Evolutionary conservation across 1,284 basidiomycete genomes (phyloP).

Genomic region (Boletus smithii): DNA sequence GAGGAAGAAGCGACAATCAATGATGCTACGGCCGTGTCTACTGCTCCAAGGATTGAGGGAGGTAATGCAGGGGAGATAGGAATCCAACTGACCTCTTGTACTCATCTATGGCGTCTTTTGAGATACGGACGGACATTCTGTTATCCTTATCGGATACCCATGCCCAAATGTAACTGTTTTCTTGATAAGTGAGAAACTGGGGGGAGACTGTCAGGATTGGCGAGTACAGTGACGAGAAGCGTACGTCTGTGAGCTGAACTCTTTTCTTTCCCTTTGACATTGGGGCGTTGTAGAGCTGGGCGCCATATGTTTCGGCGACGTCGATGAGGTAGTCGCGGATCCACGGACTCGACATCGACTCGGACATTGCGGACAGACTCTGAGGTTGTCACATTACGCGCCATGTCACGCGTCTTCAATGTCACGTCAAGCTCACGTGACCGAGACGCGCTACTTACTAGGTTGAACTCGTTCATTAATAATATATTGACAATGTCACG

Average conservation of each 20-base stretch:
- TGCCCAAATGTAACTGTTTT: constrained; percentile 44
- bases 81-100: constrained; percentile 33
- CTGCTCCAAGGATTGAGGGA: constrained; percentile 7
- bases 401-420: constrained; percentile 17
- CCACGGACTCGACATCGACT: constrained; percentile 46
- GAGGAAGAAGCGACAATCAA: constrained; percentile 34
- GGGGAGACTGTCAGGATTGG: constrained; percentile 11
- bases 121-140: constrained; percentile 40
- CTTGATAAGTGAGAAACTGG: constrained; percentile 38
- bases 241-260: constrained; percentile 54
- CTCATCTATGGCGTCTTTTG: constrained; percentile 34
- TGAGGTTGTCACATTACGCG: constrained; percentile 16
- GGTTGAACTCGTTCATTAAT: not conserved
- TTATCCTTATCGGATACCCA: constrained; percentile 41
- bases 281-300: constrained; percentile 38
- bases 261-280: constrained; percentile 38
- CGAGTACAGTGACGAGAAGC: constrained; percentile 1
- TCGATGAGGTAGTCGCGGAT: constrained; percentile 47
- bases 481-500: constrained; percentile 12
- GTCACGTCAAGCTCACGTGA: constrained; percentile 33
- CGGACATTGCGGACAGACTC: constrained; percentile 23
- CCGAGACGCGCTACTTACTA: constrained; percentile 15
- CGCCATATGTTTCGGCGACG: constrained; percentile 49
- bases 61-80: not conserved
- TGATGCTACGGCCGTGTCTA: constrained; percentile 23